Evolutionary conservation across 1,284 basidiomycete genomes (phyloP).

Genomic region (Psilocybe mexicana): DNA sequence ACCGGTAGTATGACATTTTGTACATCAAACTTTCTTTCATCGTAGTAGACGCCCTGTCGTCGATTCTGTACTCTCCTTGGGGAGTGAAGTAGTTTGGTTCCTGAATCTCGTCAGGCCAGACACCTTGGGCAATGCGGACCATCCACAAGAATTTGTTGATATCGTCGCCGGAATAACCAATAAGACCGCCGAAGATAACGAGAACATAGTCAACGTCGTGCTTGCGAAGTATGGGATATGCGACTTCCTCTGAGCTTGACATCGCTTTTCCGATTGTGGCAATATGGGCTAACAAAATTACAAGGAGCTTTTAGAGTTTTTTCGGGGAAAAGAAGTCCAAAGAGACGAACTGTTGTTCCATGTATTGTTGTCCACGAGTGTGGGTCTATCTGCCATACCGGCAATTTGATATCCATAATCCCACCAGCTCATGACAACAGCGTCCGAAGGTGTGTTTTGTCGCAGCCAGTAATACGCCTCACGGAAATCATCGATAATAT

Average conservation of each 20-base stretch:
- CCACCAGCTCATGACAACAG: constrained; percentile 99
- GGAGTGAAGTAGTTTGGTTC: constrained; percentile 94
- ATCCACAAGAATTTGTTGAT: constrained; percentile 99
- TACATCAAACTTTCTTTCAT: constrained; percentile 99
- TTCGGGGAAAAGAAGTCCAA: constrained; percentile 13
- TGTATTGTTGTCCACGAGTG: constrained; percentile 98
- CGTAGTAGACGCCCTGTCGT: constrained; percentile 82
- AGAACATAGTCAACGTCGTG: constrained; percentile 99
- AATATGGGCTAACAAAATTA: constrained; percentile 69
- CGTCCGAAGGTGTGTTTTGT: constrained; percentile 90
- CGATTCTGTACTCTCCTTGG: constrained; percentile 93
- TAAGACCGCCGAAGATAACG: constrained; percentile 94
- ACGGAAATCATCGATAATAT: constrained; percentile 99
- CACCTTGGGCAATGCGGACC: constrained; percentile 96
- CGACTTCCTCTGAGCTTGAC: constrained; percentile 91
- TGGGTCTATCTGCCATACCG: constrained; percentile 97
- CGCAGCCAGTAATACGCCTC: constrained; percentile 99
- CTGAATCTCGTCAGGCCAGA: constrained; percentile 98
- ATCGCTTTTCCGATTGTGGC: constrained; percentile 98
- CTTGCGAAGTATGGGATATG: constrained; percentile 95
- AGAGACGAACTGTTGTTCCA: constrained; percentile 94
- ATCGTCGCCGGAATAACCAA: constrained; percentile 98
- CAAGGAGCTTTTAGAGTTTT: constrained; percentile 1
- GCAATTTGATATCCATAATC: constrained; percentile 99
- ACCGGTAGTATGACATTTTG: constrained; percentile 97